Evolutionary conservation across 495 filamentous ascomycete genomes (phyloP).

Genomic region (Hypoxylon fragiforme): DNA sequence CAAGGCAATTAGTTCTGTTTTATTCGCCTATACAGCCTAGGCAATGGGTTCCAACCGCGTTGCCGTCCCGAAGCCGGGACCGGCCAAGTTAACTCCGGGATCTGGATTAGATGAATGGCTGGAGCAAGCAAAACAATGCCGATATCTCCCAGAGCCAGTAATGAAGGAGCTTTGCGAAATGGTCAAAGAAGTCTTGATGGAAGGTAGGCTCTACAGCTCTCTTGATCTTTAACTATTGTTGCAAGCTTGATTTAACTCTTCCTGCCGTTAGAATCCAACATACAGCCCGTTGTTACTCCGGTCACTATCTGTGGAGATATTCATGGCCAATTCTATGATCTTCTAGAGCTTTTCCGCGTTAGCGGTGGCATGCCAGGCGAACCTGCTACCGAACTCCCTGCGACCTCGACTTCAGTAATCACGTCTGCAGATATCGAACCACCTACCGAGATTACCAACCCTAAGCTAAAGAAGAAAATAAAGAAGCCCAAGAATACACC

Average conservation of each 20-base stretch:
- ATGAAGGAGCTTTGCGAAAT: slow-evolving; percentile 99
- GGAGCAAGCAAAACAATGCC: slow-evolving; percentile 91
- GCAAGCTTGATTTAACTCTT: slow-evolving; percentile 1
- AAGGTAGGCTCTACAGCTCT: slow-evolving; percentile 74
- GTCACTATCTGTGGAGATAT: slow-evolving; percentile 98
- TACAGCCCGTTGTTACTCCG: slow-evolving; percentile 93
- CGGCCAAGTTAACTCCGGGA: slow-evolving; percentile 77
- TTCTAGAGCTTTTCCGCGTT: slow-evolving; percentile 94
- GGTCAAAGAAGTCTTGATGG: slow-evolving; percentile 97
- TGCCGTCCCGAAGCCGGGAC: slow-evolving; percentile 80
- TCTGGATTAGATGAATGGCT: slow-evolving; percentile 96
- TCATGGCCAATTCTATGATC: slow-evolving; percentile 98
- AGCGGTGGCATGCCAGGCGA: slow-evolving; percentile 93
- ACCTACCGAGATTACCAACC: slow-evolving; percentile 81
- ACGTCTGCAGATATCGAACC: slow-evolving; percentile 86
- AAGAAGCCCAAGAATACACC: slow-evolving; percentile 50
- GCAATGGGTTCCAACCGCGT: slow-evolving; percentile 29
- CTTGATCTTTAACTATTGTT: no score
- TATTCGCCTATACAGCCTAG: no score
- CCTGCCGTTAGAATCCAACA: slow-evolving; percentile 83
- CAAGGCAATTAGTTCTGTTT: neutral
- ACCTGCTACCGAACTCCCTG: slow-evolving; percentile 63
- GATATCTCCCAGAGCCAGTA: slow-evolving; percentile 89
- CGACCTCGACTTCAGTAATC: slow-evolving; percentile 67
- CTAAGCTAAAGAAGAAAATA: slow-evolving; percentile 79